phyloP scores from a whole-genome alignment of 2,329 filamentous ascomycete genomes.

The Didymella exigua region DNA sequence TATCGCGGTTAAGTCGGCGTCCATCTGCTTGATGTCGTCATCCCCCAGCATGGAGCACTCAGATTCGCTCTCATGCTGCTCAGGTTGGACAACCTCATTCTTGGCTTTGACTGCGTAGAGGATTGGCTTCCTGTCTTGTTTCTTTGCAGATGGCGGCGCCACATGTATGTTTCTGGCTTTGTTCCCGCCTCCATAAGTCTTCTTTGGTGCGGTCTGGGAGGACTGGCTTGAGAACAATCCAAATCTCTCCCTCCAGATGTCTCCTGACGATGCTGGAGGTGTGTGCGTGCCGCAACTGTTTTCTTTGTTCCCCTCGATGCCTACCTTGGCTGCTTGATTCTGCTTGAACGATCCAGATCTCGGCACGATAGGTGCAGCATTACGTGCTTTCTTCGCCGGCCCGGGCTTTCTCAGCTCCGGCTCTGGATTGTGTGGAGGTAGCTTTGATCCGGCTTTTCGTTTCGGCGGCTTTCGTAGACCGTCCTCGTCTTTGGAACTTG shows the following conservation, averaged over 20 bases:
- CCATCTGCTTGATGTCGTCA: not conserved
- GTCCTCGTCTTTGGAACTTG: not conserved
- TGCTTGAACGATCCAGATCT: not conserved
- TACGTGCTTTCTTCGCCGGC: constrained; percentile 1
- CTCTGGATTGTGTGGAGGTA: not conserved
- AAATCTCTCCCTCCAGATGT: not conserved
- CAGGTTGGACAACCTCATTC: not conserved
- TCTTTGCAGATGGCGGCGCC: not conserved
- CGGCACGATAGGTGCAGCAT: not conserved
- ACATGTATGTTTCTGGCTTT: constrained; percentile 22
- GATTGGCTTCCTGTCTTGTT: not conserved
- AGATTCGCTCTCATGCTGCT: not conserved
- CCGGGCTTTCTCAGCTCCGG: not conserved
- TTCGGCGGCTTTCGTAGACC: constrained; percentile 1
- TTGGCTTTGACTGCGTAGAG: not conserved
- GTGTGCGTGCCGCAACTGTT: constrained; percentile 3
- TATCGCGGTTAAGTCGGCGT: not conserved
- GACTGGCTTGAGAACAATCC: constrained; percentile 12
- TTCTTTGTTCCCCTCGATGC: constrained; percentile 25
- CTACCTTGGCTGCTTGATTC: constrained; percentile 18
- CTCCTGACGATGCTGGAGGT: constrained; percentile 4
- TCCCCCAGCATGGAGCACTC: not conserved
- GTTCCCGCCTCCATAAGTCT: constrained; percentile 3
- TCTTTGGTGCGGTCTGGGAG: constrained; percentile 6
- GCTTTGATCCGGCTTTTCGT: constrained; percentile 3